A percentile compares a stretch with the other conserved stretches of the same genome.
phyloP scores from a whole-genome alignment of 495 filamentous ascomycete genomes.

The Penicillium roqueforti region DNA sequence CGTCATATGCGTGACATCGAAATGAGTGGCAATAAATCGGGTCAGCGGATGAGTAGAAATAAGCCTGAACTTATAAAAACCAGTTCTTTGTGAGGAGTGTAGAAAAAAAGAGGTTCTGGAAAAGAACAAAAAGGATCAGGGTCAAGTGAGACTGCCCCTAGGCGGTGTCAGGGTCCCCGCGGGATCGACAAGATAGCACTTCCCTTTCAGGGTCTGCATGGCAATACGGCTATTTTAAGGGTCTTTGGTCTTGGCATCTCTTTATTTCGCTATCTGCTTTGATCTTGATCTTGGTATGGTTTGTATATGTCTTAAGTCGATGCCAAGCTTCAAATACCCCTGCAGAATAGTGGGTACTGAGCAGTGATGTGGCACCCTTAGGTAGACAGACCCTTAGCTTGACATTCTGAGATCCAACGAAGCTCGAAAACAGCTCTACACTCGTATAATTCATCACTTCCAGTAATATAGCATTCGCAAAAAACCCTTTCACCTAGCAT shows the following conservation, averaged over 20 bases:
- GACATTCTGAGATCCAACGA: neutral
- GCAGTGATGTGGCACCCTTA: slow-evolving; percentile 5
- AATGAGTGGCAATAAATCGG: neutral
- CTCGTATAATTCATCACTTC: neutral
- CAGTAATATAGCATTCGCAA: neutral
- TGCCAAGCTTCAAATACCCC: neutral
- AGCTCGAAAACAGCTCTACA: neutral
- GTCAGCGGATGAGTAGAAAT: too few species aligned
- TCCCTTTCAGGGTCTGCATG: neutral
- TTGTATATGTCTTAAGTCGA: neutral
- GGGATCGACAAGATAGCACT: slow-evolving; percentile 18
- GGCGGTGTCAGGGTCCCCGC: slow-evolving; percentile 25
- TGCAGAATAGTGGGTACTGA: slow-evolving; percentile 14
- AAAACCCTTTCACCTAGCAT: neutral
- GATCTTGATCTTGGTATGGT: neutral
- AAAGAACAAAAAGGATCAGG: neutral
- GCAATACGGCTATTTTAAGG: slow-evolving; percentile 1
- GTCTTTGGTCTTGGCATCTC: slow-evolving; percentile 2
- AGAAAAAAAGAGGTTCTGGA: neutral
- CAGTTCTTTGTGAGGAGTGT: neutral
- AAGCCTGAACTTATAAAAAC: neutral
- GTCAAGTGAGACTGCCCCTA: neutral
- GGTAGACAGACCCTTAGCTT: slow-evolving; percentile 2
- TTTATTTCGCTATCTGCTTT: neutral
- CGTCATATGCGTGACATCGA: slow-evolving; percentile 10